These are phyloP conservation scores for Mayamaea pseudoterrestris DNA, from an alignment of 108 stramenopile species.

Conservation along the genomic window DNA sequence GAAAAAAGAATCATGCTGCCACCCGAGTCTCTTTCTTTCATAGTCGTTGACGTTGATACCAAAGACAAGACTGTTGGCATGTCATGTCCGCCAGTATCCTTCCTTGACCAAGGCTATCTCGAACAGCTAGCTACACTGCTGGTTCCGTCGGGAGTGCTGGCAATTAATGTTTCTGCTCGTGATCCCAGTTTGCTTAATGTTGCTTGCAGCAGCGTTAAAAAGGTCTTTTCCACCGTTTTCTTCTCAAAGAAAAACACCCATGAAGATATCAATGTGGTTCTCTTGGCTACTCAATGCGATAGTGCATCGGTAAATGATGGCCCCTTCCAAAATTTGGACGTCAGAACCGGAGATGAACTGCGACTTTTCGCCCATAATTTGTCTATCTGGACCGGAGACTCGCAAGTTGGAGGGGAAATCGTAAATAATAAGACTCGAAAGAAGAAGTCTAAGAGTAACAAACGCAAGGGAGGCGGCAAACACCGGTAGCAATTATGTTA, in stretches of 20 bases:
- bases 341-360: too few species aligned
- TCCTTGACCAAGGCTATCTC: conserved; percentile 7
- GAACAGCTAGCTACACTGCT: background rate
- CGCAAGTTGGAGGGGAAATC: too few species aligned
- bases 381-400: too few species aligned
- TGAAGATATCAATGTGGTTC: conserved; percentile 12
- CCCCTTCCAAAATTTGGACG: too few species aligned
- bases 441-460: too few species aligned
- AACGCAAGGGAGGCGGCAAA: too few species aligned
- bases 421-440: too few species aligned
- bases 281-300: too few species aligned
- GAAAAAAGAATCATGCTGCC: too few species aligned
- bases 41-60: conserved; percentile 17
- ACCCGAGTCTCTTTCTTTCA: conserved; percentile 3
- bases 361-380: too few species aligned
- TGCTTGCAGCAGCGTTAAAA: background rate
- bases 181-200: conserved; percentile 4
- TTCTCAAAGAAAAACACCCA: conserved; percentile 1
- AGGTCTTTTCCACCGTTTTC: conserved; percentile 7
- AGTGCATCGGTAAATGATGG: too few species aligned
- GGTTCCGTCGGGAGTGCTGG: conserved; percentile 1
- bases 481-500: too few species aligned
- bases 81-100: conserved; percentile 13
- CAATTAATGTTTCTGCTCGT: conserved; percentile 14
- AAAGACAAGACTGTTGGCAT: conserved; percentile 15